A percentile compares a stretch with the other conserved stretches of the same genome.
Conservation (phyloP, 495 filamentous ascomycete species). For the Penicillium tannophilum region DNA sequence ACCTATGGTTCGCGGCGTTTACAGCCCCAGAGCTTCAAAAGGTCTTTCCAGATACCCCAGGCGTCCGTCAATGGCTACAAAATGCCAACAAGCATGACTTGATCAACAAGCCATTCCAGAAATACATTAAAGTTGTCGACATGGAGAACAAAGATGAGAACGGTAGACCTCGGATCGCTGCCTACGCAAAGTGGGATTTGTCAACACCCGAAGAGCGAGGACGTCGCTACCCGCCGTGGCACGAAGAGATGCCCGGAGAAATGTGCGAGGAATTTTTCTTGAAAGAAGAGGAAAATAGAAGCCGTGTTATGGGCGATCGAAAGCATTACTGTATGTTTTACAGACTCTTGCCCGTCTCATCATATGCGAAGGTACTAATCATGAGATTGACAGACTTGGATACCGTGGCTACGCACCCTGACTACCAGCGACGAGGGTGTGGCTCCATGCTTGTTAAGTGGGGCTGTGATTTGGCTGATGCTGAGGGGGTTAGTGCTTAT, state of each 20-base stretch:
- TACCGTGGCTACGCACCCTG: conserved; percentile 51
- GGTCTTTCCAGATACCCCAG: conserved; percentile 31
- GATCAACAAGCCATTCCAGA: conserved; percentile 24
- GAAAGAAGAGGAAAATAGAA: conserved; percentile 17
- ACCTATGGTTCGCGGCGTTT: conserved; percentile 9
- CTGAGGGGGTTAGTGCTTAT: conserved; percentile 31
- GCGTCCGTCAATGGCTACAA: conserved; percentile 27
- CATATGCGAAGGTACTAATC: background rate
- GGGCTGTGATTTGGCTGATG: conserved; percentile 49
- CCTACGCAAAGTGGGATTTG: conserved; percentile 35
- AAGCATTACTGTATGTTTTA: conserved; percentile 28
- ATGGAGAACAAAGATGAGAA: conserved; percentile 14
- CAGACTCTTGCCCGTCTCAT: no score
- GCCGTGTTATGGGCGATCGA: conserved; percentile 28
- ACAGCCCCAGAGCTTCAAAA: conserved; percentile 8
- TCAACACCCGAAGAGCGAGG: conserved; percentile 28
- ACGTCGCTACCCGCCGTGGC: conserved; percentile 30
- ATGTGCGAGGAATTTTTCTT: conserved; percentile 24
- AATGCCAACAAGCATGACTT: conserved; percentile 24
- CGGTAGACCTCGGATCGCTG: conserved; percentile 22
- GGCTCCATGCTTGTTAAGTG: conserved; percentile 51
- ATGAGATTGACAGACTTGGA: conserved; percentile 41
- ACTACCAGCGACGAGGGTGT: conserved; percentile 51
- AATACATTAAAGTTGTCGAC: conserved; percentile 34
- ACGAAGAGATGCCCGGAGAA: conserved; percentile 17